phyloP scores from a whole-genome alignment of 169 alveolate genomes.

The Cryptosporidium parvum region DNA sequence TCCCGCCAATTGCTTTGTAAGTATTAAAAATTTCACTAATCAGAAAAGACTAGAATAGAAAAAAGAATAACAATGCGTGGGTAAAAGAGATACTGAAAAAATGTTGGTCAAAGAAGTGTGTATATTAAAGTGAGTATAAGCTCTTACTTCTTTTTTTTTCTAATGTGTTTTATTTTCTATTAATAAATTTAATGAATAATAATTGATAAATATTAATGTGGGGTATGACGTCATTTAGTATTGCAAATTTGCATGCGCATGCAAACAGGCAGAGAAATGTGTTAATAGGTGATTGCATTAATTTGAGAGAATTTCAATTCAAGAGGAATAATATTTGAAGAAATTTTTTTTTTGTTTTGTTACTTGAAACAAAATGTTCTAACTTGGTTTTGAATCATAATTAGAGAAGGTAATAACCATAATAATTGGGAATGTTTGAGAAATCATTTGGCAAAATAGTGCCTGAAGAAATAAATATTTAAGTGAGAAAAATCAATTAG shows the following conservation, averaged over 20 bases:
- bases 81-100: too few species aligned
- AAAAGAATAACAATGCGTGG: too few species aligned
- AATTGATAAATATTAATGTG: background rate
- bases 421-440: too few species aligned
- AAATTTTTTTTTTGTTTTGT: too few species aligned
- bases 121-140: too few species aligned
- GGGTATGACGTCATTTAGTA: slow-evolving; percentile 32
- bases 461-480: too few species aligned
- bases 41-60: background rate
- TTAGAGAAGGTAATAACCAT: background rate
- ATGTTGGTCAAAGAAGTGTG: background rate
- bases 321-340: background rate
- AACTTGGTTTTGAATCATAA: background rate
- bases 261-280: background rate
- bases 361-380: background rate
- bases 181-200: too few species aligned
- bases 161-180: too few species aligned
- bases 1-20: background rate
- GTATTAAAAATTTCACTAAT: too few species aligned
- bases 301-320: background rate
- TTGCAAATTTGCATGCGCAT: slow-evolving; percentile 31
- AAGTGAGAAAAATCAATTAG: background rate
- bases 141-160: too few species aligned
- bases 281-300: background rate
- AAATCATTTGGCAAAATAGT: background rate